These are phyloP conservation scores for Postia placenta DNA, from an alignment of 768 basidiomycete genomes.

Conservation along the genomic window DNA sequence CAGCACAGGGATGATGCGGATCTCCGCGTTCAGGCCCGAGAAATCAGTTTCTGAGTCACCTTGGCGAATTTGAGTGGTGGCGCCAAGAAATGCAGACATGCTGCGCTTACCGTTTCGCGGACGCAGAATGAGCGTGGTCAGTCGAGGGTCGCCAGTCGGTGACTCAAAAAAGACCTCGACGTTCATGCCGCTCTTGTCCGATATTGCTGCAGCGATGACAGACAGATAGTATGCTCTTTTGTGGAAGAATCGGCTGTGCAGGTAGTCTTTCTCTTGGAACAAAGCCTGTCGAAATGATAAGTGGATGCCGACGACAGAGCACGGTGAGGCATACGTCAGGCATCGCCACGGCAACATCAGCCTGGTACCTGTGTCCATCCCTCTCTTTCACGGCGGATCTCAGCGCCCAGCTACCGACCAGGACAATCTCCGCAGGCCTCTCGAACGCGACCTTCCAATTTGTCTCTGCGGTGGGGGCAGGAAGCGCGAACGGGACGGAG, in stretches of 20 bases:
- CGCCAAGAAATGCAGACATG: background rate
- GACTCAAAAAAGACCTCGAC: conserved; percentile 62
- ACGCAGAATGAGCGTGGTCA: conserved; percentile 57
- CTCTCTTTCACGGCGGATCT: conserved; percentile 67
- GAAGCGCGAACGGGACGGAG: conserved; percentile 62
- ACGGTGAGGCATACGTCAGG: conserved; percentile 39
- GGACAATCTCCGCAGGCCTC: conserved; percentile 64
- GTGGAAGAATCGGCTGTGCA: conserved; percentile 85
- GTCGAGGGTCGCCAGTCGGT: conserved; percentile 52
- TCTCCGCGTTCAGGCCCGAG: conserved; percentile 59
- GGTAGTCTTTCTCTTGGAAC: conserved; percentile 96
- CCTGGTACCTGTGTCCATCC: conserved; percentile 55
- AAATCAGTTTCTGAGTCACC: conserved; percentile 52
- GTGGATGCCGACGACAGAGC: background rate
- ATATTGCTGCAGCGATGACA: conserved; percentile 59
- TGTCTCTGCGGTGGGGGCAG: conserved; percentile 67
- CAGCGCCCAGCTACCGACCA: conserved; percentile 87
- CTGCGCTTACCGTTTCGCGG: conserved; percentile 42
- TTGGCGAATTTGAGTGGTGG: conserved; percentile 17
- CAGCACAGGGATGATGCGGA: conserved; percentile 71
- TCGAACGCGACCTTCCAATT: conserved; percentile 89
- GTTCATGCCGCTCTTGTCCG: conserved; percentile 35
- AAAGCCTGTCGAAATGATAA: conserved; percentile 37
- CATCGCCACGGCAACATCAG: conserved; percentile 87
- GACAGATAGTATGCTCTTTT: conserved; percentile 90